Conservation (phyloP, 129 eudicot species). For the Apium graveolens region DNA sequence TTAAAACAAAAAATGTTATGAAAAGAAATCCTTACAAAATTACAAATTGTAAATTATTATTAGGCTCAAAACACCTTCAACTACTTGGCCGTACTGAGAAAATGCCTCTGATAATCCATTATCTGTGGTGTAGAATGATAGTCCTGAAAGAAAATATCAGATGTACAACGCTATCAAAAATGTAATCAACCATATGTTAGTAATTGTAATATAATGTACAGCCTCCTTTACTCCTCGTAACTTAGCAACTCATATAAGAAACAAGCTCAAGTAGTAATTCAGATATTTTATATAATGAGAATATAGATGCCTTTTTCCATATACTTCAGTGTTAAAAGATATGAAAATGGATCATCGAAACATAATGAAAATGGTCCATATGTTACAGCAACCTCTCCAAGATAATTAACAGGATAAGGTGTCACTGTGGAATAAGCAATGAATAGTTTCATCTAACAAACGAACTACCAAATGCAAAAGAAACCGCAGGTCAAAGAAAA, state of each 20-base stretch:
- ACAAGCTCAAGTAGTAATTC: no score
- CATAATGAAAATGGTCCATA: not conserved
- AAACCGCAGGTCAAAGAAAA: not conserved
- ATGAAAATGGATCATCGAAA: not conserved
- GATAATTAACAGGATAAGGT: not conserved
- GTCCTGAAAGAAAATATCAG: slow-evolving; percentile 43
- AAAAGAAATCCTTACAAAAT: not conserved
- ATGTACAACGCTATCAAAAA: not conserved
- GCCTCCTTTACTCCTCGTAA: not conserved
- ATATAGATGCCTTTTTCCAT: not conserved
- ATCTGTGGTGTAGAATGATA: slow-evolving; percentile 78
- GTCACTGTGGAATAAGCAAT: not conserved
- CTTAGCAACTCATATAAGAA: not conserved
- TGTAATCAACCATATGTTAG: not conserved
- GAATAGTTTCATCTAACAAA: not conserved
- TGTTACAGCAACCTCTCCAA: not conserved
- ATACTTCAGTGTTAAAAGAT: not conserved
- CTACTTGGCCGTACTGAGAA: slow-evolving; percentile 75
- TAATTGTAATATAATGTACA: not conserved
- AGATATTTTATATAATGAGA: no score
- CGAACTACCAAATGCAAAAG: not conserved
- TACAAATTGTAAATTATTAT: not conserved
- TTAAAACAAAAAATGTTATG: slow-evolving; percentile 12
- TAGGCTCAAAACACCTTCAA: slow-evolving; percentile 45
- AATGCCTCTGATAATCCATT: slow-evolving; percentile 62